A percentile compares a stretch with the other conserved stretches of the same genome.
Conservation (phyloP, 2,329 filamentous ascomycete species). For the Penicillium sp. region DNA sequence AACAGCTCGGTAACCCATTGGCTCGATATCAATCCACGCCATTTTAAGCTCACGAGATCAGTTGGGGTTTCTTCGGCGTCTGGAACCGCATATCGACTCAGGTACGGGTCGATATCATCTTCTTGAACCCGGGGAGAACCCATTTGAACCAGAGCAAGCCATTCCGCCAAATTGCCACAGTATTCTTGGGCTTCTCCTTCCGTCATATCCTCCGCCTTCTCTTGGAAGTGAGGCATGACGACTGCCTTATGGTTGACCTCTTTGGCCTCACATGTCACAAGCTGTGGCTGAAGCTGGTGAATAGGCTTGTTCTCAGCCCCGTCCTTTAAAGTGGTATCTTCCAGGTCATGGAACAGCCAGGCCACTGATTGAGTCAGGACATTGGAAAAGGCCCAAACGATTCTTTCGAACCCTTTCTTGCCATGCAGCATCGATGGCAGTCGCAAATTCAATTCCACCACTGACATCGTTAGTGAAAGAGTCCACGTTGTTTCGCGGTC, state of each 20-base stretch:
- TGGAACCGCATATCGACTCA: slow-evolving; percentile 46
- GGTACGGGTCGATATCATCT: slow-evolving; percentile 45
- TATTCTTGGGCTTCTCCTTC: slow-evolving; percentile 61
- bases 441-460: slow-evolving; percentile 75
- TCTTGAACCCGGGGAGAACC: slow-evolving; percentile 40
- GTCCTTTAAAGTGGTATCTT: slow-evolving; percentile 33
- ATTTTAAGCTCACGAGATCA: slow-evolving; percentile 42
- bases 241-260: slow-evolving; percentile 27
- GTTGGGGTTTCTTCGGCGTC: slow-evolving; percentile 25
- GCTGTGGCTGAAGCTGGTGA: slow-evolving; percentile 41
- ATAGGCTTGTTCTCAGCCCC: slow-evolving; percentile 45
- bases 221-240: slow-evolving; percentile 31
- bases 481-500: background rate
- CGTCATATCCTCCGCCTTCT: slow-evolving; percentile 29
- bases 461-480: slow-evolving; percentile 47
- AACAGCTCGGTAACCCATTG: slow-evolving; percentile 44
- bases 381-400: slow-evolving; percentile 76
- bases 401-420: slow-evolving; percentile 77
- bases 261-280: slow-evolving; percentile 30
- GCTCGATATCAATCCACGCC: slow-evolving; percentile 44
- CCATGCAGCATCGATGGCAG: slow-evolving; percentile 76
- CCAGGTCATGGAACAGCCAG: slow-evolving; percentile 76
- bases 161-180: slow-evolving; percentile 60
- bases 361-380: slow-evolving; percentile 67
- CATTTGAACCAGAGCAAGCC: slow-evolving; percentile 60